These are phyloP conservation scores for Sechiopsis laciniata DNA, from an alignment of 306 rosid genomes.

Conservation along the genomic window DNA sequence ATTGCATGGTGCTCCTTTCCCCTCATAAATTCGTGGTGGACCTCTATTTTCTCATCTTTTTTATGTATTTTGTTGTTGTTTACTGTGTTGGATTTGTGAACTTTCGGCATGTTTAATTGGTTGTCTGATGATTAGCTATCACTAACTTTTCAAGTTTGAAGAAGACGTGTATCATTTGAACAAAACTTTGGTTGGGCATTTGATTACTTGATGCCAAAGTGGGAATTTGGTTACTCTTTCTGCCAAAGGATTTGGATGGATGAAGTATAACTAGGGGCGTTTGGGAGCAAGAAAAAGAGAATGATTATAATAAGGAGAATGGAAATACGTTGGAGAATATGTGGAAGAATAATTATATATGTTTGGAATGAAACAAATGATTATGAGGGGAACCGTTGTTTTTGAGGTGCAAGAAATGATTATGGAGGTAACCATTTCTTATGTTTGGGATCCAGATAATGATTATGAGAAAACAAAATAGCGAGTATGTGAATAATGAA, in stretches of 20 bases:
- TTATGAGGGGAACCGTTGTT: too few species aligned
- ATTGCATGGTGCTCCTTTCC: constrained; percentile 21
- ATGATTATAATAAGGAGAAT: too few species aligned
- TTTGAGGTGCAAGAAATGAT: too few species aligned
- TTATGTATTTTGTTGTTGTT: constrained; percentile 19
- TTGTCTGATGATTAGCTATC: constrained; percentile 12
- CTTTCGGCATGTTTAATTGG: constrained; percentile 6
- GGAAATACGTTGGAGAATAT: too few species aligned
- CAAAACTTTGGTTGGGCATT: neutral
- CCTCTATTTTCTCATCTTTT: constrained; percentile 7
- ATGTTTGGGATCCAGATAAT: too few species aligned
- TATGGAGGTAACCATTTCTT: too few species aligned
- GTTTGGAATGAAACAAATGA: too few species aligned
- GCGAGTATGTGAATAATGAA: too few species aligned
- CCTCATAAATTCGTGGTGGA: constrained; percentile 18
- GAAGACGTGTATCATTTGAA: neutral
- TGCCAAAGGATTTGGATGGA: neutral
- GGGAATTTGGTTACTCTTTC: neutral
- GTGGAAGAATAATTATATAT: too few species aligned
- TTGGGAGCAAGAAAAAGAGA: neutral
- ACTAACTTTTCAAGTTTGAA: constrained; percentile 10
- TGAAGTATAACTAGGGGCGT: neutral
- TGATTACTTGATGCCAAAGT: neutral
- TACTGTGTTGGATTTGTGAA: neutral
- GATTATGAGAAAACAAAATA: too few species aligned